Evolutionary conservation across 352 stramenopile genomes (phyloP), one percentile per base, ranked within the genome.

Genomic region (Detonula confervacea): DNA sequence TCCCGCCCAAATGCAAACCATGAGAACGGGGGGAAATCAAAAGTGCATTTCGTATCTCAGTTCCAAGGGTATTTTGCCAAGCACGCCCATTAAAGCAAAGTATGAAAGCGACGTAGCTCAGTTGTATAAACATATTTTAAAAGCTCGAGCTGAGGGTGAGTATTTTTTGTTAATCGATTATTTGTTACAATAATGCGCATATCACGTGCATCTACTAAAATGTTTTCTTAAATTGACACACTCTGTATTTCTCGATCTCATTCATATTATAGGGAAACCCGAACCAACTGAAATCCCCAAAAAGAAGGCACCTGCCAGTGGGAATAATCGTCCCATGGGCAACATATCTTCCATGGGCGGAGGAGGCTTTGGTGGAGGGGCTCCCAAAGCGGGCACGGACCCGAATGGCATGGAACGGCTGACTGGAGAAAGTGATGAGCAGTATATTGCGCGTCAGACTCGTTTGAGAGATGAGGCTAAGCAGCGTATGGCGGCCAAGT

Each of bases 371-470:
- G 72, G 61, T 25, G 69, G 52, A 27, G 73, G 37, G 14, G 68
- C 12, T 1, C 59, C 33, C 18, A 60, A 52, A 35, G 59, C 37
- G 20, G 69, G 47, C 20, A 29, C 71, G 46, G 90, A 95, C 74
- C 75, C 82, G 8, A 93, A 92, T 72, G 87, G 89, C 25, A 93
- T 95, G 87, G 91, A 95, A 77, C 83, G 89, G 11, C 74, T 96
- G 20, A 60, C 80, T n/a, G 90, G 91, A 29, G 92, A 96, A 84
- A 87, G 85, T 2, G 90, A 95, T 70, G 79, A 89, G 46, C 79
- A 95, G 55, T 96, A 96, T 76, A 81, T 96, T 54, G 79, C 87
- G 7, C 72, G 92, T 70, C 92, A 96, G 82, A 93, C 89, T 2
- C 64, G 88, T 57, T 81, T 96, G 39, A 77, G 86, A 61, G 91